A percentile compares a stretch with the other conserved stretches of the same genome.
Conservation (phyloP, 2,329 filamentous ascomycete species). For the Diaporthe citrichinensis region DNA sequence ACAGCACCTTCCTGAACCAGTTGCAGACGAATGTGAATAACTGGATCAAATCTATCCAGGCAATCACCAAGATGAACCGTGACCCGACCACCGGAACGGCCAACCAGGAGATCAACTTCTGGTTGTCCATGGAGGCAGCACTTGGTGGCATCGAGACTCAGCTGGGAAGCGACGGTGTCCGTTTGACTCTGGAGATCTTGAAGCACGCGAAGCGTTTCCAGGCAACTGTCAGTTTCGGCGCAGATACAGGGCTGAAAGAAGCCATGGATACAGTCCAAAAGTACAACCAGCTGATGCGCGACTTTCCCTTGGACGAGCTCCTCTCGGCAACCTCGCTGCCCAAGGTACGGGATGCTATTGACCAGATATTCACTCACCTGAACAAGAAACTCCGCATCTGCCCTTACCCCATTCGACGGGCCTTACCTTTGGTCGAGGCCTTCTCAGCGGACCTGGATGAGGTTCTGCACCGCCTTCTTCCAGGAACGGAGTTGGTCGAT, state of each 20-base stretch:
- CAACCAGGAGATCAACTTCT: constrained; percentile 98
- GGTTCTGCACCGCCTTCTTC: constrained; percentile 86
- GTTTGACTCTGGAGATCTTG: constrained; percentile 92
- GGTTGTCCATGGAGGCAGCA: constrained; percentile 96
- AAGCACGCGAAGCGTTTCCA: constrained; percentile 98
- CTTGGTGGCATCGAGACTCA: constrained; percentile 93
- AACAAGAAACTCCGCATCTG: constrained; percentile 99
- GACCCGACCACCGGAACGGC: constrained; percentile 84
- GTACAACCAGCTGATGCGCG: constrained; percentile 98
- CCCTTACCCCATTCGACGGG: constrained; percentile 92
- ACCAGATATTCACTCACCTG: constrained; percentile 91
- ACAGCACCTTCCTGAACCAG: constrained; percentile 93
- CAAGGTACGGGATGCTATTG: constrained; percentile 90
- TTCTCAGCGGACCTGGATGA: constrained; percentile 94
- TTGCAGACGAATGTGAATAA: constrained; percentile 94
- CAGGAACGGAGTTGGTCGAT: constrained; percentile 90
- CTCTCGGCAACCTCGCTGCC: constrained; percentile 90
- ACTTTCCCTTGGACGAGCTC: constrained; percentile 96
- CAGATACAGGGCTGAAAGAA: constrained; percentile 96
- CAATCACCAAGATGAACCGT: constrained; percentile 93
- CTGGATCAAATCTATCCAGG: constrained; percentile 99
- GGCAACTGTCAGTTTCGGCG: constrained; percentile 95
- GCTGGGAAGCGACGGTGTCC: constrained; percentile 88
- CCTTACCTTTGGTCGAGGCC: constrained; percentile 93
- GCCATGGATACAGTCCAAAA: constrained; percentile 97